Evolutionary conservation across 2,329 filamentous ascomycete genomes (phyloP).

Genomic region (Trichoderma sp.): DNA sequence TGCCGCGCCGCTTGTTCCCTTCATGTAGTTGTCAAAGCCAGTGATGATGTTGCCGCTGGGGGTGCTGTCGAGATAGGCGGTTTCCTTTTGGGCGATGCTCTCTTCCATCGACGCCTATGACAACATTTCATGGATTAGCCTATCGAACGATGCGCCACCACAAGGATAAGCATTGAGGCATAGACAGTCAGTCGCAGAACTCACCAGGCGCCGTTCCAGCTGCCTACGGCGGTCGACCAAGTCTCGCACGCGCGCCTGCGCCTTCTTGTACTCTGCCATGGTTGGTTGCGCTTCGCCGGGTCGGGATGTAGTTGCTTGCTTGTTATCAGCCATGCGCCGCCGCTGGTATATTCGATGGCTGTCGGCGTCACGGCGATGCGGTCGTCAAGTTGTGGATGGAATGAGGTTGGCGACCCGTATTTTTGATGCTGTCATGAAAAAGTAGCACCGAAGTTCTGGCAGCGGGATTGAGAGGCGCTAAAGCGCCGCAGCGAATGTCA

Average conservation of each 20-base stretch:
- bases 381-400: background rate
- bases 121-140: background rate
- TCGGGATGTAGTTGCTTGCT: conserved; percentile 31
- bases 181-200: conserved; percentile 19
- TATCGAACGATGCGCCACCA: background rate
- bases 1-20: conserved; percentile 69
- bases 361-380: background rate
- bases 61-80: conserved; percentile 87
- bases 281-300: conserved; percentile 38
- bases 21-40: conserved; percentile 98
- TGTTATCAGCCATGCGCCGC: conserved; percentile 41
- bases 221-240: conserved; percentile 48
- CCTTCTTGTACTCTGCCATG: conserved; percentile 53
- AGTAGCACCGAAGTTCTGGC: background rate
- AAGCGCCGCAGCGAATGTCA: background rate
- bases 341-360: background rate
- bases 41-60: conserved; percentile 92
- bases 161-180: background rate
- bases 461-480: conserved; percentile 1
- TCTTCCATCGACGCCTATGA: conserved; percentile 62
- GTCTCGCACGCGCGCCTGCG: conserved; percentile 51
- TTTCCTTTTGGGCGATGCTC: conserved; percentile 79
- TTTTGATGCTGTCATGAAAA: conserved; percentile 14
- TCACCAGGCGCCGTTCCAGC: conserved; percentile 43
- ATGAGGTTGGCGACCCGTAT: background rate